Evolutionary conservation across 768 basidiomycete species (phyloP), one percentile per base, ranked within the genome.

Genomic region (Hericium rajendrae): DNA sequence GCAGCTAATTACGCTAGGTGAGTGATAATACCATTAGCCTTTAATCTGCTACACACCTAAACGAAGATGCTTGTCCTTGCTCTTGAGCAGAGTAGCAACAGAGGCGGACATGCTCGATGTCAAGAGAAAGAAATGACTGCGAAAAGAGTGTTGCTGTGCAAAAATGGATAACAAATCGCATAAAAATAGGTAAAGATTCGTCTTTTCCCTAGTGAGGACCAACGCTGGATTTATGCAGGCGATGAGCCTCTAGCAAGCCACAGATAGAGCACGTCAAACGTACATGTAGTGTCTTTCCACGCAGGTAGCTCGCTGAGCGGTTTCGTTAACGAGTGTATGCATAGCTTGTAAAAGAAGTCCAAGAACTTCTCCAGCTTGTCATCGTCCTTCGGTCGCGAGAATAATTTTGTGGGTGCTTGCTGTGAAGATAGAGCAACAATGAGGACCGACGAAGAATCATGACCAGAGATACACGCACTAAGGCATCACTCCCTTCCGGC

Each of bases 151-250:
- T 71, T 94, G 92, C 54, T 80, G 75, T 59, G 90, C 78, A 72
- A 92, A 93, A 72, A 85, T 91, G 73, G 89, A 88, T 60, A 97
- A 75, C 61, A 97, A 76, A 69, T 99, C 95, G 73, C 89, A 90
- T 54, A 97, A 80, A 71, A 92, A 91, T 61, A 93, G 81, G 68
- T 84, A 86, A 62, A 95, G 85, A 67, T 92, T 87, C 48, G 85
- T 82, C 66, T 83, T 82, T 67, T 92, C 89, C 64, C 89, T 78
- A 22, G 83, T 77, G 57, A 91, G 74, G 18, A 73, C 70, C 40
- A 87, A 69, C 38, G 76, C 64, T 4, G 81, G 70, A 53, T 81
- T 85, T 85, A 64, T 51, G 15, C 55, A 37, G 6, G 39, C 41
- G 55, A 40, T 53, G 48, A 57, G 57, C 32, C 55, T 18, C 22